Evolutionary conservation across 2,329 filamentous ascomycete genomes (phyloP).

Genomic region (Scopulariopsis brevicaulis): DNA sequence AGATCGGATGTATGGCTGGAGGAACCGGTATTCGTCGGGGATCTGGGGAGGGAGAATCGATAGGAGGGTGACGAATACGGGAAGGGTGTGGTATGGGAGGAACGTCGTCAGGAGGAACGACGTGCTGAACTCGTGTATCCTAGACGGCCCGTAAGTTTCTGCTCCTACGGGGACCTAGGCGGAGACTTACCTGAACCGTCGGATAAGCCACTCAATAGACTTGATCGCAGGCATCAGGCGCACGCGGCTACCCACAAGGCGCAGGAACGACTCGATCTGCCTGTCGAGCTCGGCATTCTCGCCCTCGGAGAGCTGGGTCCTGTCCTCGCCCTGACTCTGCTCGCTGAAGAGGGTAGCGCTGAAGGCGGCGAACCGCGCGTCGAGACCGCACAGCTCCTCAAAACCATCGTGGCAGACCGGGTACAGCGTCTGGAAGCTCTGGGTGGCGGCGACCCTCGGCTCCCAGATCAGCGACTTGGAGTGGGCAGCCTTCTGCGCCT

Average conservation of each 20-base stretch:
- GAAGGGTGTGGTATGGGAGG: slow-evolving; percentile 81
- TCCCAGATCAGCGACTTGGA: slow-evolving; percentile 94
- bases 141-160: slow-evolving; percentile 19
- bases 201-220: slow-evolving; percentile 86
- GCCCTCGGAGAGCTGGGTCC: slow-evolving; percentile 66
- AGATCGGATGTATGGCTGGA: slow-evolving; percentile 75
- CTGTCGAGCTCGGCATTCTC: slow-evolving; percentile 76
- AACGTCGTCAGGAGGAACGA: slow-evolving; percentile 70
- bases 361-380: slow-evolving; percentile 67
- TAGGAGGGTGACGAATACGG: slow-evolving; percentile 74
- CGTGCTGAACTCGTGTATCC: slow-evolving; percentile 87
- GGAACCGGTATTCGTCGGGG: slow-evolving; percentile 67
- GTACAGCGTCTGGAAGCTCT: slow-evolving; percentile 85
- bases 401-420: slow-evolving; percentile 82
- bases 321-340: slow-evolving; percentile 81
- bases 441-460: slow-evolving; percentile 67
- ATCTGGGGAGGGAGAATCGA: slow-evolving; percentile 74
- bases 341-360: slow-evolving; percentile 78
- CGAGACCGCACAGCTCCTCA: slow-evolving; percentile 79
- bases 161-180: slow-evolving; percentile 2
- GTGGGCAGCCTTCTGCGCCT: slow-evolving; percentile 84
- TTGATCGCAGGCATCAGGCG: slow-evolving; percentile 81
- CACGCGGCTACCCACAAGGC: slow-evolving; percentile 63
- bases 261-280: slow-evolving; percentile 72
- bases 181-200: slow-evolving; percentile 67